Evolutionary conservation across 2,329 filamentous ascomycete species (phyloP).

Genomic region (Bretziella fagacearum): DNA sequence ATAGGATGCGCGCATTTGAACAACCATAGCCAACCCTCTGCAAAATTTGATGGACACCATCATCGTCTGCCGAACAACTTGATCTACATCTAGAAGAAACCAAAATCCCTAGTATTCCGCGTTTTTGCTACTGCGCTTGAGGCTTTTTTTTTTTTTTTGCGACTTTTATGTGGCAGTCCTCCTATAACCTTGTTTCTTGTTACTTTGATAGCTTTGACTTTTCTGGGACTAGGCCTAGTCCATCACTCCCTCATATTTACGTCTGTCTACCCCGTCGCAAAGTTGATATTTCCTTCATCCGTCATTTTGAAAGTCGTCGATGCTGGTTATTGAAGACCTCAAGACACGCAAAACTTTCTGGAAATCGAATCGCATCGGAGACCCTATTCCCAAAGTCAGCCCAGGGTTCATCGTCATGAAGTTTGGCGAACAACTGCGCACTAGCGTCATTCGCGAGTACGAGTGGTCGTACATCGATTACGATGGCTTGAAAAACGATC

Average conservation of each 20-base stretch:
- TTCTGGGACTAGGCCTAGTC: not conserved
- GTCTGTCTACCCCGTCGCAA: not conserved
- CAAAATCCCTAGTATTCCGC: not conserved
- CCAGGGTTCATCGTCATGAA: slow-evolving; percentile 48
- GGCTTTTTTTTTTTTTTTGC: not conserved
- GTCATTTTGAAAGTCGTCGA: slow-evolving; percentile 20
- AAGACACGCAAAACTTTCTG: slow-evolving; percentile 28
- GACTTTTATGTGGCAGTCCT: not conserved
- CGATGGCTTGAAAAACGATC: slow-evolving; percentile 73
- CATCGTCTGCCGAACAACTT: no score
- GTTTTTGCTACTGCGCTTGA: slow-evolving; percentile 1
- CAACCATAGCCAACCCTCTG: no score
- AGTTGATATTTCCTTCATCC: not conserved
- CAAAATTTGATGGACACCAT: no score
- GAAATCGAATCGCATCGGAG: slow-evolving; percentile 22
- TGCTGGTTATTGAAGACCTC: slow-evolving; percentile 38
- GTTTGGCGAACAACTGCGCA: slow-evolving; percentile 94
- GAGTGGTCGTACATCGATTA: slow-evolving; percentile 98
- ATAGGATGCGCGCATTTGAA: no score
- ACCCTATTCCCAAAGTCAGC: slow-evolving; percentile 22
- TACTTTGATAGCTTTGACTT: slow-evolving; percentile 3
- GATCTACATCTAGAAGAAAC: not conserved
- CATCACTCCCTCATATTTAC: slow-evolving; percentile 1
- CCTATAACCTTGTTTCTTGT: slow-evolving; percentile 7
- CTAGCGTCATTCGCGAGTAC: slow-evolving; percentile 91